phyloP scores from a whole-genome alignment of 1,284 basidiomycete genomes.

The Salmacisia buchloeana region DNA sequence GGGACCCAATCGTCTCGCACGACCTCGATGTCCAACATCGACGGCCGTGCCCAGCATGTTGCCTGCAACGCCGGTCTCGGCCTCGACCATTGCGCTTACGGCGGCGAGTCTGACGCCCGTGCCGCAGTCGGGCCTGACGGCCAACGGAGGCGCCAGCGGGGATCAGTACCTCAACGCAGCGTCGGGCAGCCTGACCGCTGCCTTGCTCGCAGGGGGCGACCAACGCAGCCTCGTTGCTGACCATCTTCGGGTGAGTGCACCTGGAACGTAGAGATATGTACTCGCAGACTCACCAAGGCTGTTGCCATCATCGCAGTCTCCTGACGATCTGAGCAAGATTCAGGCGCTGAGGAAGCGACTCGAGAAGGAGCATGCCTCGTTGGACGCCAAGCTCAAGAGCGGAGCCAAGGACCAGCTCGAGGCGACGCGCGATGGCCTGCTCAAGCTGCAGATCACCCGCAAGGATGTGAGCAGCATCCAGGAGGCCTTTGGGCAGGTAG shows the following conservation, averaged over 20 bases:
- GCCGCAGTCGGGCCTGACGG: too few relatives aligned
- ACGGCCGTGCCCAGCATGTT: too few relatives aligned
- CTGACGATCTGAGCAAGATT: slow-evolving; percentile 89
- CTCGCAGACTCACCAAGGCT: too few relatives aligned
- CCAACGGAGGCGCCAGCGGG: not conserved
- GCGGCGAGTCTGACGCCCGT: too few relatives aligned
- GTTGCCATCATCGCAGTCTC: too few relatives aligned
- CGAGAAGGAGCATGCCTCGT: slow-evolving; percentile 91
- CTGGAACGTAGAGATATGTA: not conserved
- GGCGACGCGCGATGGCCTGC: slow-evolving; percentile 79
- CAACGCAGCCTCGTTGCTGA: slow-evolving; percentile 1
- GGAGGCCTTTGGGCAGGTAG: slow-evolving; percentile 85
- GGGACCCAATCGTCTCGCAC: too few relatives aligned
- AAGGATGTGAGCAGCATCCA: slow-evolving; percentile 77
- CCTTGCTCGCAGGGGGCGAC: not conserved
- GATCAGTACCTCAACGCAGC: not conserved
- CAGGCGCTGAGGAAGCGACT: slow-evolving; percentile 84
- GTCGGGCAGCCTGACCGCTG: not conserved
- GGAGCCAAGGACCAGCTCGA: slow-evolving; percentile 92
- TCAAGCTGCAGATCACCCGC: slow-evolving; percentile 75
- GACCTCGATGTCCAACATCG: too few relatives aligned
- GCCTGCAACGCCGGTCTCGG: too few relatives aligned
- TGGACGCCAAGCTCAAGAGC: slow-evolving; percentile 82
- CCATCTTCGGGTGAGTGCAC: slow-evolving; percentile 3
- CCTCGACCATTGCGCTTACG: too few relatives aligned